phyloP scores from a whole-genome alignment of 805 yeast species.

The Myxozyma lipomycoides region DNA sequence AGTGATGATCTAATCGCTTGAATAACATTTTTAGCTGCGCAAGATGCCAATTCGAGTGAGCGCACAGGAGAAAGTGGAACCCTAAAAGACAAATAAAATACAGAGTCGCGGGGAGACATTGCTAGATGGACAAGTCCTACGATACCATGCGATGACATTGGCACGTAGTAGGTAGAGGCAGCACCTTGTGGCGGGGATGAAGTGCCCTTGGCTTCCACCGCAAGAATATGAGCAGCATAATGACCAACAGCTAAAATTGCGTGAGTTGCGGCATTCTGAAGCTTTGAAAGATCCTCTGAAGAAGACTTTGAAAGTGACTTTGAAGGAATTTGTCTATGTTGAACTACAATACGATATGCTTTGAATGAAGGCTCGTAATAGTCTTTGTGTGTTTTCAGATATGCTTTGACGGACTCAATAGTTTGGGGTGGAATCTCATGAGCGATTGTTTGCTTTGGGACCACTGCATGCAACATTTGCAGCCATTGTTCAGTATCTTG shows the following conservation, averaged over 20 bases:
- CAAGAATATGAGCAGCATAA: conserved; percentile 14
- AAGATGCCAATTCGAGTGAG: conserved; percentile 30
- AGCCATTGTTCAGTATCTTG: conserved; percentile 22
- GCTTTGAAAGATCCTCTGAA: conserved; percentile 16
- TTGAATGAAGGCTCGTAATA: conserved; percentile 14
- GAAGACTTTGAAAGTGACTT: conserved; percentile 8
- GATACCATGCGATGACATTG: conserved; percentile 27
- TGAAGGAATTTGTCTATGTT: not conserved
- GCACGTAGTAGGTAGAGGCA: conserved; percentile 11
- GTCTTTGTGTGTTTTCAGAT: conserved; percentile 18
- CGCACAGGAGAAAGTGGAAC: conserved; percentile 26
- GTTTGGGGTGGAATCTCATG: conserved; percentile 5
- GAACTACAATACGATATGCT: conserved; percentile 19
- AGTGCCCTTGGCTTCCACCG: conserved; percentile 6
- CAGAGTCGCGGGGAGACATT: conserved; percentile 29
- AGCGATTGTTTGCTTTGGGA: conserved; percentile 14
- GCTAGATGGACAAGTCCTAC: conserved; percentile 29
- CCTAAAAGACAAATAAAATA: conserved; percentile 29
- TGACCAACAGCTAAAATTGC: conserved; percentile 19
- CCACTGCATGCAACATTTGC: conserved; percentile 2
- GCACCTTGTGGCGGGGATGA: not conserved
- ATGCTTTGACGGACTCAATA: conserved; percentile 6
- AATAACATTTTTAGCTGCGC: conserved; percentile 28
- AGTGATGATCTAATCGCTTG: conserved; percentile 21
- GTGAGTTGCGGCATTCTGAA: conserved; percentile 18